These are phyloP conservation scores for Cymbopogon citratus DNA, from an alignment of 176 grass and related monocot genomes.

Conservation along the genomic window DNA sequence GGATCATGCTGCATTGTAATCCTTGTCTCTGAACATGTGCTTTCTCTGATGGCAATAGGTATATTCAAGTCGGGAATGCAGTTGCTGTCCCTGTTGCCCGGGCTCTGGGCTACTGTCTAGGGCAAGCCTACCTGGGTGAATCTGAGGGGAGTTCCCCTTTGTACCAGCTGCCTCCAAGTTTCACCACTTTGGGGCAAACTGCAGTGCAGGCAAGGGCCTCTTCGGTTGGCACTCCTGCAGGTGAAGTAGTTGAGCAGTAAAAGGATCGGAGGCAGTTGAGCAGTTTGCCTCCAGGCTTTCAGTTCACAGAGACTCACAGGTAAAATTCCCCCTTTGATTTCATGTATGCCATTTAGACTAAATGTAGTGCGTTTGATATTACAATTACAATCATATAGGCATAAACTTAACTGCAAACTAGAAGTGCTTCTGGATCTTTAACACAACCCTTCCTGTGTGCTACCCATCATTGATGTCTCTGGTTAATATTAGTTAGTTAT, in stretches of 20 bases:
- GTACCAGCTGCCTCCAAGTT: slow-evolving; percentile 23
- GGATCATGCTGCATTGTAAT: neutral
- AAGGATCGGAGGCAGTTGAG: neutral
- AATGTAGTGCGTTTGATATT: too few species aligned
- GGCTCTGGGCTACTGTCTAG: slow-evolving; percentile 39
- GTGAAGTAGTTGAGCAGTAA: slow-evolving; percentile 36
- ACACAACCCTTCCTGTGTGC: too few species aligned
- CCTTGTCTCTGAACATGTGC: neutral
- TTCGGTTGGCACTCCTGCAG: slow-evolving; percentile 1
- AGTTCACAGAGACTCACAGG: too few species aligned
- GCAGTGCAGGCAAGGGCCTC: neutral
- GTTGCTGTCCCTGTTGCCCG: slow-evolving; percentile 44
- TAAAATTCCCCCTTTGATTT: too few species aligned
- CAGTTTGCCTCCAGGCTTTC: too few species aligned
- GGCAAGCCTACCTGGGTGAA: slow-evolving; percentile 20
- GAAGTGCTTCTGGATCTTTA: too few species aligned
- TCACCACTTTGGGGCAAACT: neutral
- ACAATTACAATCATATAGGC: too few species aligned
- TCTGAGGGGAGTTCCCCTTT: neutral
- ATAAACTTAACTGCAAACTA: too few species aligned
- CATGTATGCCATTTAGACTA: too few species aligned
- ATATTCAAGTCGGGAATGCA: slow-evolving; percentile 51
- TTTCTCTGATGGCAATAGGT: slow-evolving; percentile 17
- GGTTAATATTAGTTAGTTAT: too few species aligned
- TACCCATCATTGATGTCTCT: too few species aligned